These are phyloP conservation scores for Uronychia setigera DNA, from an alignment of 73 alveolate species.

Conservation along the genomic window DNA sequence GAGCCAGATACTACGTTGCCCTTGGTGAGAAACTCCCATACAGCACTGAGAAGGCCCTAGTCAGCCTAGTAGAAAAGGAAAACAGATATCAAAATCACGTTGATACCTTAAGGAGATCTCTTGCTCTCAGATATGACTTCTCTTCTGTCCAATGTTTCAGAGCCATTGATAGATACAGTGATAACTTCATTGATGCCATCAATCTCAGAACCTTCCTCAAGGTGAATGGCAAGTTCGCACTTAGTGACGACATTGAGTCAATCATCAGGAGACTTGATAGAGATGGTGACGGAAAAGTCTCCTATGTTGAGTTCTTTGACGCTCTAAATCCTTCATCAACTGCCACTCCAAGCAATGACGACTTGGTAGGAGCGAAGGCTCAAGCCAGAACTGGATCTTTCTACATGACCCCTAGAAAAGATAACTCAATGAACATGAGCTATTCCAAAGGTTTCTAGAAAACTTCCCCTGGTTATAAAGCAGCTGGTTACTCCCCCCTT, in stretches of 20 bases:
- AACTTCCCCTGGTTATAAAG: not conserved
- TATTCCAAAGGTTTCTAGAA: not conserved
- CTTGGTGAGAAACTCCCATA: slow-evolving; percentile 21
- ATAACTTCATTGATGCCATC: slow-evolving; percentile 17
- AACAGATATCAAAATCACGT: slow-evolving; percentile 33
- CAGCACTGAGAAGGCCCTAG: slow-evolving; percentile 54
- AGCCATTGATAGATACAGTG: slow-evolving; percentile 25
- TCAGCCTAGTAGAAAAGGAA: slow-evolving; percentile 62
- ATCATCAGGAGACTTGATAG: slow-evolving; percentile 49
- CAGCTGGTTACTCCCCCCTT: not conserved
- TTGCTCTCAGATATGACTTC: slow-evolving; percentile 48
- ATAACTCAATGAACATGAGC: not conserved
- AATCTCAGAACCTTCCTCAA: slow-evolving; percentile 35
- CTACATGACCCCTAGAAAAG: not conserved
- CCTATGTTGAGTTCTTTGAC: slow-evolving; percentile 36
- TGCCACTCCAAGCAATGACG: not conserved
- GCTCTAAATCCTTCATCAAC: slow-evolving; percentile 16
- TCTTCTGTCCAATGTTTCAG: slow-evolving; percentile 25
- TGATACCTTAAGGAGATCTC: slow-evolving; percentile 44
- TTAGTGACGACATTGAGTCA: slow-evolving; percentile 47
- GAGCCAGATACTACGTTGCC: slow-evolving; percentile 21
- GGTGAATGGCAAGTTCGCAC: slow-evolving; percentile 6
- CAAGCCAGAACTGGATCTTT: not conserved
- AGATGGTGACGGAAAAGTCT: slow-evolving; percentile 27
- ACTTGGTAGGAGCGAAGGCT: not conserved